A percentile compares a stretch with the other conserved stretches of the same genome.
Conservation (phyloP, 2,329 filamentous ascomycete genomes). For the Fusarium pilosicola region DNA sequence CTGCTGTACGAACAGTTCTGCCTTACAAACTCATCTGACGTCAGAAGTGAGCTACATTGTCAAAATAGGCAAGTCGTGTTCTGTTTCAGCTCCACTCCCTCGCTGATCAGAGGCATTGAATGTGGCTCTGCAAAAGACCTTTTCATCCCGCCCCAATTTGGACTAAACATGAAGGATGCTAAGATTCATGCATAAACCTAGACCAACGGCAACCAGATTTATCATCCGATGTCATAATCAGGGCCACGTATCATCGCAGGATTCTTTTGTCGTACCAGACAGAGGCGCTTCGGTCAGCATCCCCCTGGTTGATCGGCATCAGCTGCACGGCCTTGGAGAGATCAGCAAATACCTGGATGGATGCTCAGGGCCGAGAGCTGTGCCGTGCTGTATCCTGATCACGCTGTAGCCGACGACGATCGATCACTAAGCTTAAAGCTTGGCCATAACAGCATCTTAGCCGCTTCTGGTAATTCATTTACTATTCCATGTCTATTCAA, state of each 20-base stretch:
- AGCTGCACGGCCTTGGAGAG: constrained; percentile 6
- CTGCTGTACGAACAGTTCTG: not conserved
- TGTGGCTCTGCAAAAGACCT: not conserved
- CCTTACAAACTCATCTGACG: not conserved
- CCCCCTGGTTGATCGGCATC: constrained; percentile 7
- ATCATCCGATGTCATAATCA: not conserved
- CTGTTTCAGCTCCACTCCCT: constrained; percentile 3
- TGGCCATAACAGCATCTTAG: not conserved
- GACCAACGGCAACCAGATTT: not conserved
- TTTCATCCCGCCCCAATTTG: not conserved
- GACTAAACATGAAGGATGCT: not conserved
- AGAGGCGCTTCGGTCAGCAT: not conserved
- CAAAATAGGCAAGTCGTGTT: constrained; percentile 17
- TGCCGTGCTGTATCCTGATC: not conserved
- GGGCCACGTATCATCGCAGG: not conserved
- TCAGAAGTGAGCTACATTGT: not conserved
- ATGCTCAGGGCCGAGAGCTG: not conserved
- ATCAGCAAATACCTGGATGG: not conserved
- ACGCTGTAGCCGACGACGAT: not conserved
- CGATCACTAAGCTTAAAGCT: not conserved
- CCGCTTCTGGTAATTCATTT: not conserved
- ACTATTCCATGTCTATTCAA: not conserved
- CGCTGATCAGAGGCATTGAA: not conserved
- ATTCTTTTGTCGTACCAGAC: not conserved
- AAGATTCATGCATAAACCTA: not conserved